Conservation (phyloP, 192 early-diverging fungal species). For the Spinellus fusiger region DNA sequence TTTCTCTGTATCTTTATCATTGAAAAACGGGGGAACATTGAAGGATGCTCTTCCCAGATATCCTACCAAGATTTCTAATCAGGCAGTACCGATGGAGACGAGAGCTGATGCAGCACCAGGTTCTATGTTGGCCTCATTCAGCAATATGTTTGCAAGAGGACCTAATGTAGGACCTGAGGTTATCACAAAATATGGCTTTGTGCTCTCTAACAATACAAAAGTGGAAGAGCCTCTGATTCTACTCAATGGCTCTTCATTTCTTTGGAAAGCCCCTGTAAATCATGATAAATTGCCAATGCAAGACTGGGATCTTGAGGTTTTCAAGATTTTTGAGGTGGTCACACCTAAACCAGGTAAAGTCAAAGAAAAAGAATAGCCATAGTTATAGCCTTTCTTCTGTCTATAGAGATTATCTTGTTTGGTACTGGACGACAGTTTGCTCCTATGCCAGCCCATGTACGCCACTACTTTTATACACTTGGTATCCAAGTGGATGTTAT, state of each 20-base stretch:
- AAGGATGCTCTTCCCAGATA: not conserved
- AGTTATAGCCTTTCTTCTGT: not conserved
- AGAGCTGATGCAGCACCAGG: not conserved
- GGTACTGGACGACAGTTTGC: constrained; percentile 50
- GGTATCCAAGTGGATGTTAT: constrained; percentile 55
- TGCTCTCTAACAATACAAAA: constrained; percentile 40
- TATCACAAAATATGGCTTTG: constrained; percentile 50
- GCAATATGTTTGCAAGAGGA: constrained; percentile 50
- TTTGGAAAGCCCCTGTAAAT: constrained; percentile 47
- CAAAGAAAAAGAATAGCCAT: not conserved
- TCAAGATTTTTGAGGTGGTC: constrained; percentile 51
- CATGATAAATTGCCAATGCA: constrained; percentile 14
- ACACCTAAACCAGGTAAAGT: constrained; percentile 49
- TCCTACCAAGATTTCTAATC: constrained; percentile 1
- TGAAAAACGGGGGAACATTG: no score
- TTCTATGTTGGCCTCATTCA: constrained; percentile 27
- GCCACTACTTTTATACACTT: constrained; percentile 39
- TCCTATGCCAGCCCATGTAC: constrained; percentile 42
- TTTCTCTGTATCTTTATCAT: no score
- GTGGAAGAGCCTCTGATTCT: constrained; percentile 44
- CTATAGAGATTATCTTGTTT: constrained; percentile 49
- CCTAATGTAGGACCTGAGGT: constrained; percentile 36
- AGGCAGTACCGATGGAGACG: constrained; percentile 3
- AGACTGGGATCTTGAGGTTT: constrained; percentile 37
- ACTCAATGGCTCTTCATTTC: constrained; percentile 46